Evolutionary conservation across 495 filamentous ascomycete genomes (phyloP), one percentile per base, ranked within the genome.

Genomic region (Hypoxylon cercidicola): DNA sequence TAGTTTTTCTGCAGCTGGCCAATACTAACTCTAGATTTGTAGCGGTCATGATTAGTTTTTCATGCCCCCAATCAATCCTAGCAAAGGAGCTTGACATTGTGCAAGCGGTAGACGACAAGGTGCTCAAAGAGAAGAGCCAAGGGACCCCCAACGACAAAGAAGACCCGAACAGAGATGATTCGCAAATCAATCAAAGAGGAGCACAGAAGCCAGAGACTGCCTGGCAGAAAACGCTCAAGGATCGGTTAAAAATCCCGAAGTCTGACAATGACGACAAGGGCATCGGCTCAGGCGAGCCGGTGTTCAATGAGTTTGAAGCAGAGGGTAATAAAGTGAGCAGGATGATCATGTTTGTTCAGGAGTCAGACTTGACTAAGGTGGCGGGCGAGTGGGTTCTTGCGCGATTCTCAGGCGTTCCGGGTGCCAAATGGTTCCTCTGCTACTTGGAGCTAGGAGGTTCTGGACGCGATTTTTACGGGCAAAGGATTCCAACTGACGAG

Each of bases 331-430:
- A 49, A 28, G 75, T 80, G 19, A 72, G 58, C 41, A 62, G 71
- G 16, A 81, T 79, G 75, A 73, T 81, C 40, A 64, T 69, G 9
- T 81, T 81, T 50, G 74, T 81, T 25, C 77, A 79, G 47, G 75
- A 79, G 56, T 53, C 69, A 9, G 53, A 76, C 25, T 57, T 81
- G 12, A 53, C 75, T 10, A 47, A 74, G 4, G 66, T 80, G 43
- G 81, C 77, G 1, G 78, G 79, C 19, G 79, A 81, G 70, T 83
- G 81, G 81, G 79, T 83, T 25, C 68, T 83, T 13, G 78, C 75
- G 8, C 71, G 80, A 15, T 81, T 81, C 62, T 77, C 79, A 0
- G 76, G 77, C 1, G 68, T 72, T 11, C 61, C 73, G 1, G 74
- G 72, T 0, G 79, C 81, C 4, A 74, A 77, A 25, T 82, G 79